phyloP scores from a whole-genome alignment of 768 basidiomycete species.

The Lentinula sp. region DNA sequence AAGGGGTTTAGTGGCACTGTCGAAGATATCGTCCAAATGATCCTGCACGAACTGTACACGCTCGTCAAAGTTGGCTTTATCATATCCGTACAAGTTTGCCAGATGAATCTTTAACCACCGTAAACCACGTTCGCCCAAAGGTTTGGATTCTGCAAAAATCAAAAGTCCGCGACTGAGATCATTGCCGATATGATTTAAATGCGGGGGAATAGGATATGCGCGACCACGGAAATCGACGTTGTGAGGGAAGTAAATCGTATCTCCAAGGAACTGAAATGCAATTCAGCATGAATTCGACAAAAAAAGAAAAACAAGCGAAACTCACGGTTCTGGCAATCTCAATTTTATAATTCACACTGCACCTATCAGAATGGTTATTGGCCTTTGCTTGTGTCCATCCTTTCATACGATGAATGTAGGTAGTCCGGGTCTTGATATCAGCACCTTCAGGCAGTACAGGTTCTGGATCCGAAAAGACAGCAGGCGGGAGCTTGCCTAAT shows the following conservation, averaged over 20 bases:
- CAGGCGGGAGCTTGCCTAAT: constrained; percentile 81
- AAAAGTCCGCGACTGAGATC: constrained; percentile 87
- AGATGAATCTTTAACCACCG: constrained; percentile 95
- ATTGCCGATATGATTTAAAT: constrained; percentile 93
- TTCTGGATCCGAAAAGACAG: constrained; percentile 55
- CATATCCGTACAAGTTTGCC: constrained; percentile 88
- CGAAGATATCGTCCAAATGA: constrained; percentile 70
- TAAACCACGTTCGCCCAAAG: constrained; percentile 78
- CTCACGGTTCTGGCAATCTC: constrained; percentile 90
- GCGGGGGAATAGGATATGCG: constrained; percentile 94
- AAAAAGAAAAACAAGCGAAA: constrained; percentile 10
- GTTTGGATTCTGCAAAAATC: constrained; percentile 71
- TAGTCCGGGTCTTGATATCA: constrained; percentile 47
- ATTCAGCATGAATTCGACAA: constrained; percentile 1
- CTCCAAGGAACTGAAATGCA: constrained; percentile 66
- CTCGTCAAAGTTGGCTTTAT: constrained; percentile 93
- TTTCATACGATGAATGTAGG: constrained; percentile 53
- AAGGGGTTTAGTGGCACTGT: constrained; percentile 77
- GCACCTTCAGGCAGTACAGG: constrained; percentile 39
- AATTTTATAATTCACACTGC: constrained; percentile 92
- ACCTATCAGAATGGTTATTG: constrained; percentile 86
- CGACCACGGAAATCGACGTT: constrained; percentile 97
- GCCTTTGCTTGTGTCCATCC: constrained; percentile 52
- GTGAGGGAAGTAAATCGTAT: constrained; percentile 88
- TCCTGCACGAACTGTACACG: constrained; percentile 75